Conservation (phyloP, 306 rosid genomes). For the Rosa multiflora region DNA sequence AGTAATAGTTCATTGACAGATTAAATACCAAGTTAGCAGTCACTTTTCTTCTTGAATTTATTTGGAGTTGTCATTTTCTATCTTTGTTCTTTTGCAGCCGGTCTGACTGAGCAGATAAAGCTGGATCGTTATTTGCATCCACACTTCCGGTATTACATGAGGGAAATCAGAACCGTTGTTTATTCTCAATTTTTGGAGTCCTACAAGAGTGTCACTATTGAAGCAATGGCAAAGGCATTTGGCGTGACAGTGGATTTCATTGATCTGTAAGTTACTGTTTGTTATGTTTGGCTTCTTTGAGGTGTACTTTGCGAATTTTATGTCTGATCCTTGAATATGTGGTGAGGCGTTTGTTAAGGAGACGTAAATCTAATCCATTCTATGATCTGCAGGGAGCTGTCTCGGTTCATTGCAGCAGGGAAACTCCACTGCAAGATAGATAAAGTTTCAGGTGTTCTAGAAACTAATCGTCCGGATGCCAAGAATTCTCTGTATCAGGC, state of each 20-base stretch:
- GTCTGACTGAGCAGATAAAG: constrained; percentile 83
- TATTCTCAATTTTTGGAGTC: constrained; percentile 97
- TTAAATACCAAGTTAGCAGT: background rate
- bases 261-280: constrained; percentile 66
- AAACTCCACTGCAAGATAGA: constrained; percentile 98
- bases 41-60: background rate
- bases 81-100: constrained; percentile 53
- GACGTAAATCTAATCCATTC: background rate
- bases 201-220: constrained; percentile 92
- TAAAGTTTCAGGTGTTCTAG: constrained; percentile 92
- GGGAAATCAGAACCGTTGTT: constrained; percentile 86
- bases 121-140: constrained; percentile 90
- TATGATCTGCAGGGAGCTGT: constrained; percentile 75
- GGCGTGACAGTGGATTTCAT: constrained; percentile 93
- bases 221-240: constrained; percentile 98
- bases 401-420: constrained; percentile 94
- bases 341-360: background rate
- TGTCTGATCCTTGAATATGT: background rate
- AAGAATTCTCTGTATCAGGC: constrained; percentile 97
- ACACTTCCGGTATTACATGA: constrained; percentile 94
- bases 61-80: constrained; percentile 2
- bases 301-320: background rate
- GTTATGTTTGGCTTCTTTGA: background rate
- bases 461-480: constrained; percentile 92
- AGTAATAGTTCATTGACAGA: constrained; percentile 26